Conservation (phyloP, 768 basidiomycete genomes). For the Kwoniella dejecticola region DNA sequence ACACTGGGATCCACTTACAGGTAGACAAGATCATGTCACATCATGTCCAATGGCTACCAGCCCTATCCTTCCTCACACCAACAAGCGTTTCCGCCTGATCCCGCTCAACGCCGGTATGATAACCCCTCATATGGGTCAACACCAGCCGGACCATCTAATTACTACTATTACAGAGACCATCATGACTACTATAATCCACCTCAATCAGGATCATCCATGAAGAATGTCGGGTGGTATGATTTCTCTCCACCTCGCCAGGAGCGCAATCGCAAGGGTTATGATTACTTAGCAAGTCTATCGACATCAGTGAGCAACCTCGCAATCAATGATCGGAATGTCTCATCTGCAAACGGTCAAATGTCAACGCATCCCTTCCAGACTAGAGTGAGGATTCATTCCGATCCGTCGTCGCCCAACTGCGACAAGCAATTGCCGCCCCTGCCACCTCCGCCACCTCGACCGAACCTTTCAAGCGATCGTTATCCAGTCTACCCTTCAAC, state of each 20-base stretch:
- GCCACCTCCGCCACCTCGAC: conserved; percentile 23
- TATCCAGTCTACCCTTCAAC: no score
- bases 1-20: no score
- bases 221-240: no score
- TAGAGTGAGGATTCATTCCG: not conserved
- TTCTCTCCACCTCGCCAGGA: no score
- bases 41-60: not conserved
- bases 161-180: not conserved
- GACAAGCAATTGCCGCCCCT: conserved; percentile 19
- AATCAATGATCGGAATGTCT: not conserved
- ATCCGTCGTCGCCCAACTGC: conserved; percentile 8
- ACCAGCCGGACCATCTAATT: not conserved
- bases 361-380: not conserved
- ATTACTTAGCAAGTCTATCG: conserved; percentile 6
- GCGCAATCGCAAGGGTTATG: not conserved
- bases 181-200: no score
- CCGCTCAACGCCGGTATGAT: not conserved
- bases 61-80: not conserved
- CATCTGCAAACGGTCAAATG: no score
- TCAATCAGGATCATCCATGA: no score
- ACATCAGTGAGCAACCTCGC: conserved; percentile 5
- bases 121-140: not conserved
- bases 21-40: no score
- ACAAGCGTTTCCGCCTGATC: conserved; percentile 3
- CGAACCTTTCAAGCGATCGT: not conserved